Base-by-base conservation (phyloP, 129 eudicot species). In the Tagetes erecta region DNA sequence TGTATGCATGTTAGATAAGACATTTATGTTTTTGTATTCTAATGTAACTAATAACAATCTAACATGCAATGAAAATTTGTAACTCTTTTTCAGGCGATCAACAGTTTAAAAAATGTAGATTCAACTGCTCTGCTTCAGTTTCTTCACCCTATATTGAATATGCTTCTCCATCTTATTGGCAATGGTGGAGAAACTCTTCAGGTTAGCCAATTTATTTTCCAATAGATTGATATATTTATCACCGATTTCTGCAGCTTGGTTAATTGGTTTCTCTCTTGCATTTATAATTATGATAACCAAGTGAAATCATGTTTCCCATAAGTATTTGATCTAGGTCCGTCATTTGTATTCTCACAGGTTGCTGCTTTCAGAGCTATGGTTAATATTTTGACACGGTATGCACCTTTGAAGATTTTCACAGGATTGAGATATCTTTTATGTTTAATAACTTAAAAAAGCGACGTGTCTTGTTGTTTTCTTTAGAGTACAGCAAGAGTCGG, bases 321-420 rank as follows among this genome's bases (percentile, higher is more conserved):
- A 52, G 50, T 74, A 6, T 49, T 76, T 76, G 47, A 77, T 71
- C 27, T 76, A 47, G 71, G 44, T 39, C 27, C 62, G 51, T 39
- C 66, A 55, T 63, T 46, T 65, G 40, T 52, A 12, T 51, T 59
- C 65, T 66, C 67, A 45, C 84, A 93, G 98, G 99, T 95, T 82
- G 99, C 99, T 64, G 97, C 99, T 67, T 95, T 95, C 77, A 88
- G 99, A 87, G 99, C 99, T 47, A 95, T 95, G 99, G 99, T 95
- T 67, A 95, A 95, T 77, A 95, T 95, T 65, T 83, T 95, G 78
- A 95, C 99, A 65, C 82, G 99, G 99, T 95, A 84, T 71, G 82
- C 8, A 74, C 76, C 67, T 70, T 11, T 38, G 14, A 41, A 31
- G 3, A 64, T n/a, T 62, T 5, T 36, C 67, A 36, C 45, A 58